Conservation (phyloP, 1,284 basidiomycete species). For the Sanghuangporus sanghuang region DNA sequence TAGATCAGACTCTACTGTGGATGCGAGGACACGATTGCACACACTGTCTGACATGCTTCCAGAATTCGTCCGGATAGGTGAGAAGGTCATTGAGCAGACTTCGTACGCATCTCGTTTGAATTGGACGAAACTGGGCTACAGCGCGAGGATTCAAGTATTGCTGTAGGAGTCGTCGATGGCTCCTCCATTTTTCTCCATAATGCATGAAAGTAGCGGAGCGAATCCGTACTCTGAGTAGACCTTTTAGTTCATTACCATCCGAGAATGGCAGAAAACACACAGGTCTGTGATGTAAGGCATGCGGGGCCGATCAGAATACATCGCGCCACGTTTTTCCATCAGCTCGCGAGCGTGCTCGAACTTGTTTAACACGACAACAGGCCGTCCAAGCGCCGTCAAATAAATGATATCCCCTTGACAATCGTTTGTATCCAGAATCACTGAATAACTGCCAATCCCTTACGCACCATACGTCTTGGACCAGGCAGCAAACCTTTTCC, state of each 20-base stretch:
- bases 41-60: conserved; percentile 24
- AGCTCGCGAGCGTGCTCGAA: conserved; percentile 13
- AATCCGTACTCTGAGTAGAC: not conserved
- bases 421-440: not conserved
- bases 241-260: not conserved
- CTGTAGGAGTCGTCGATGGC: conserved; percentile 28
- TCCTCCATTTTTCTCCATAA: conserved; percentile 28
- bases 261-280: conserved; percentile 17
- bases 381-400: conserved; percentile 30
- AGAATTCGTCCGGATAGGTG: conserved; percentile 22
- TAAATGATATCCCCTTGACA: conserved; percentile 32
- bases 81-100: conserved; percentile 23
- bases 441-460: not conserved
- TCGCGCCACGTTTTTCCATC: conserved; percentile 13
- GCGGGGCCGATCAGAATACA: conserved; percentile 16
- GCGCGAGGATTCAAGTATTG: conserved; percentile 23
- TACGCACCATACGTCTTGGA: conserved; percentile 28
- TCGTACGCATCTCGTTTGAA: conserved; percentile 24
- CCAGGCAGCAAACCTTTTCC: conserved; percentile 28
- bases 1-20: not conserved
- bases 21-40: conserved; percentile 6
- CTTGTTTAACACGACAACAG: conserved; percentile 21
- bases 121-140: conserved; percentile 21
- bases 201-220: conserved; percentile 23
- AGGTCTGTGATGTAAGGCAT: conserved; percentile 25